A percentile compares a stretch with the other conserved stretches of the same genome.
phyloP scores from a whole-genome alignment of 1,284 basidiomycete species.

The Porogramme epimiltina region DNA sequence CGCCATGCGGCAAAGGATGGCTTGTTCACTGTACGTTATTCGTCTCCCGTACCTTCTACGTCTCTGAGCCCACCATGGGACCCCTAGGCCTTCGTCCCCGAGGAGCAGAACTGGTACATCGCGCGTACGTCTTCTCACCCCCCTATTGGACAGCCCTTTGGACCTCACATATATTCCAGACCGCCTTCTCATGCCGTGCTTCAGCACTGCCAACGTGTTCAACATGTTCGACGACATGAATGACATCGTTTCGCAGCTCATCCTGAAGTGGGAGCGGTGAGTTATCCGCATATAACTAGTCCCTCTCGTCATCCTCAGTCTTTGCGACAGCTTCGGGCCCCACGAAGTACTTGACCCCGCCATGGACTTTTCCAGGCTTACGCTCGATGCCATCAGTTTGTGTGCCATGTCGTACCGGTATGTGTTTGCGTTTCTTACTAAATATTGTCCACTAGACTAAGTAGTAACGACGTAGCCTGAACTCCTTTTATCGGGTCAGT shows the following conservation, averaged over 20 bases:
- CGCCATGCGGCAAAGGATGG: constrained; percentile 47
- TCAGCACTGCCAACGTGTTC: constrained; percentile 45
- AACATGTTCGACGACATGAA: constrained; percentile 52
- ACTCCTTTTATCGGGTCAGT: constrained; percentile 28
- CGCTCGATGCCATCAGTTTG: constrained; percentile 46
- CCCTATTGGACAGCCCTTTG: neutral
- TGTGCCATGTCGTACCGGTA: constrained; percentile 47
- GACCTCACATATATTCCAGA: constrained; percentile 29
- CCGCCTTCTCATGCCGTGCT: constrained; percentile 53
- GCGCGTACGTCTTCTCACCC: constrained; percentile 37
- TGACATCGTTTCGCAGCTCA: constrained; percentile 49
- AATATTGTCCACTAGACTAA: neutral
- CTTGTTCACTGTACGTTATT: constrained; percentile 37
- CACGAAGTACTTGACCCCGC: constrained; percentile 42
- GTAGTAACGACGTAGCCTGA: constrained; percentile 18
- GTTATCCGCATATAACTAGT: neutral
- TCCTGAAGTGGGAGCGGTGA: constrained; percentile 48
- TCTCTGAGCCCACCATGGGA: neutral
- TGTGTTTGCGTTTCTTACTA: neutral
- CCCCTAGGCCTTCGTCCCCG: constrained; percentile 31
- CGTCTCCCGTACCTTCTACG: neutral
- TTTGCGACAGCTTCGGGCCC: constrained; percentile 39
- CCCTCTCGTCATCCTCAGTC: neutral
- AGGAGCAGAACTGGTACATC: constrained; percentile 49
- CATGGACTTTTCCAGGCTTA: constrained; percentile 47